Conservation (phyloP, 2,329 filamentous ascomycete species). For the Trichoderma citrinoviride region DNA sequence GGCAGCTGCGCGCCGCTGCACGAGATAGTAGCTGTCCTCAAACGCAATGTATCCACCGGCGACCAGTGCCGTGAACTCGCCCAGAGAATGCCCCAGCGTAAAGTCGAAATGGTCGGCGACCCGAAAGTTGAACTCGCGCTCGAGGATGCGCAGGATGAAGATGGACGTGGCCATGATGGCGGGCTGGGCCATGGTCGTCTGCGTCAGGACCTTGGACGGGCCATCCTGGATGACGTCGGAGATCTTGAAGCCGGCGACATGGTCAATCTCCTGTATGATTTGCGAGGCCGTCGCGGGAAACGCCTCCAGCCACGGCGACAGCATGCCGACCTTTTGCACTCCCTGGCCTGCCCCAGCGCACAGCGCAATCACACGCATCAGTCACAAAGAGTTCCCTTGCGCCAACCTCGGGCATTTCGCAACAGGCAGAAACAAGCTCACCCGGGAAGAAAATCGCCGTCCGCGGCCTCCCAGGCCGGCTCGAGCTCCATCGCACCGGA, state of each 20-base stretch:
- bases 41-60: constrained; percentile 78
- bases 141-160: constrained; percentile 81
- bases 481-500: constrained; percentile 34
- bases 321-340: constrained; percentile 86
- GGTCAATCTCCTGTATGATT: constrained; percentile 84
- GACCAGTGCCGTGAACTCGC: constrained; percentile 89
- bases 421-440: constrained; percentile 29
- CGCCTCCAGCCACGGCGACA: constrained; percentile 77
- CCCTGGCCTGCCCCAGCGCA: constrained; percentile 68
- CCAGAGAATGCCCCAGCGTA: constrained; percentile 84
- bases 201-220: constrained; percentile 71
- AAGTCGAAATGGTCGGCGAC: constrained; percentile 71
- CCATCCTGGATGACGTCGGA: constrained; percentile 77
- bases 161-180: constrained; percentile 95
- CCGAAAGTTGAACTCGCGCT: constrained; percentile 78
- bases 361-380: constrained; percentile 8
- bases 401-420: background rate
- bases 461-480: constrained; percentile 39
- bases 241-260: constrained; percentile 69
- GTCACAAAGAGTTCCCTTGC: background rate
- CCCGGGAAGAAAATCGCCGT: constrained; percentile 62
- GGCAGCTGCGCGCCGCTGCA: constrained; percentile 72
- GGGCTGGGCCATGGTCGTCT: constrained; percentile 85
- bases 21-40: constrained; percentile 72
- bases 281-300: constrained; percentile 75